Evolutionary conservation across 1,139 yeast genomes (phyloP).

Genomic region (Sugiyamaella xylanicola): DNA sequence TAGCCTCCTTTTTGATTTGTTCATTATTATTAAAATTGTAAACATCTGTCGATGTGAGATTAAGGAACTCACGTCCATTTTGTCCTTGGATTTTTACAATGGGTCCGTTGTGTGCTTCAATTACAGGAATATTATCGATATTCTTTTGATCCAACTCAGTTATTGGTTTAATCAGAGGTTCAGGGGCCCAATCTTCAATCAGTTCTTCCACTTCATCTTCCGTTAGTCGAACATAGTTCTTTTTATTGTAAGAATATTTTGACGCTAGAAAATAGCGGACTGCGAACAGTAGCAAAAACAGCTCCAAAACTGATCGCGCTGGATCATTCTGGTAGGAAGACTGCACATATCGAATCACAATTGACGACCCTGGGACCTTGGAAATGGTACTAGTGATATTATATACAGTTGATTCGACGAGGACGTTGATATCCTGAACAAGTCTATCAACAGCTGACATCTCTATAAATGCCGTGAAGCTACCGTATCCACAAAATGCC

Average conservation of each 20-base stretch:
- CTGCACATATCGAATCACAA: slow-evolving; percentile 72
- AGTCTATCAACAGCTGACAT: slow-evolving; percentile 21
- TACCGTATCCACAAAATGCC: too few species aligned
- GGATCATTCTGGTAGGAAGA: slow-evolving; percentile 97
- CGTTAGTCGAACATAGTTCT: slow-evolving; percentile 66
- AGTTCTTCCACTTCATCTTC: slow-evolving; percentile 77
- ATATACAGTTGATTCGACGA: slow-evolving; percentile 22
- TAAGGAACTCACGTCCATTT: slow-evolving; percentile 35
- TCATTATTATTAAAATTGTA: slow-evolving; percentile 62
- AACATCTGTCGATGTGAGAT: slow-evolving; percentile 48
- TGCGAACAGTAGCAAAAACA: slow-evolving; percentile 79
- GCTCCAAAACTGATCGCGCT: slow-evolving; percentile 79
- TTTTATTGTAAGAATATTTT: slow-evolving; percentile 76
- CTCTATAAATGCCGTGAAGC: too few species aligned
- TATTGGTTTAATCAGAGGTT: slow-evolving; percentile 66
- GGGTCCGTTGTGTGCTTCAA: slow-evolving; percentile 61
- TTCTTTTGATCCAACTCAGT: slow-evolving; percentile 61
- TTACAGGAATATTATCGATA: slow-evolving; percentile 61
- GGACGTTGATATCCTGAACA: slow-evolving; percentile 24
- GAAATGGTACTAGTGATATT: slow-evolving; percentile 17
- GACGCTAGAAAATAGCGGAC: slow-evolving; percentile 79
- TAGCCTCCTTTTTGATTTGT: slow-evolving; percentile 57
- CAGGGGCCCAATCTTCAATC: slow-evolving; percentile 90
- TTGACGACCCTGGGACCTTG: slow-evolving; percentile 72
- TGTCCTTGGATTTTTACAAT: slow-evolving; percentile 45